These are phyloP conservation scores for Colletotrichum euphorbiae DNA, from an alignment of 2,329 filamentous ascomycete species.

Conservation along the genomic window DNA sequence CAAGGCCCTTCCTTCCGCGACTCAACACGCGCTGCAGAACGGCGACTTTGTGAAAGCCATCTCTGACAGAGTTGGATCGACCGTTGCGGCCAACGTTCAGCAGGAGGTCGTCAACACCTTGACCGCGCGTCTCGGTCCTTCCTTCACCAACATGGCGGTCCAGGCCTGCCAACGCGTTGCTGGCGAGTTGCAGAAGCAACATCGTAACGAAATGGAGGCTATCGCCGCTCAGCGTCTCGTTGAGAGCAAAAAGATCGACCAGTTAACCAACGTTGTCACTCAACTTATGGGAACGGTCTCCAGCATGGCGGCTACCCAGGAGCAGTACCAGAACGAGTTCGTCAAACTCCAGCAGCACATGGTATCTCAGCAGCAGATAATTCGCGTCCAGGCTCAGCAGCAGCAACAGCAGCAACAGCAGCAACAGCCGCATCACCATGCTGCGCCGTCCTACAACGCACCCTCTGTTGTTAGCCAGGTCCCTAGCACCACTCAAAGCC, in stretches of 20 bases:
- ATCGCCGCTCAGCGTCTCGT: slow-evolving; percentile 62
- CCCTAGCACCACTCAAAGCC: slow-evolving; percentile 38
- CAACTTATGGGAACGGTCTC: slow-evolving; percentile 76
- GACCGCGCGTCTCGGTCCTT: slow-evolving; percentile 72
- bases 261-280: slow-evolving; percentile 75
- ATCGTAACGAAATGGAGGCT: slow-evolving; percentile 62
- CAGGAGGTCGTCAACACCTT: slow-evolving; percentile 73
- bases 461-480: slow-evolving; percentile 36
- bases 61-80: slow-evolving; percentile 76
- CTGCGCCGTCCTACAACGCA: slow-evolving; percentile 30
- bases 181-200: slow-evolving; percentile 74
- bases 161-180: slow-evolving; percentile 76
- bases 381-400: slow-evolving; percentile 54
- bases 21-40: slow-evolving; percentile 77
- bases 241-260: slow-evolving; percentile 75
- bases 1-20: slow-evolving; percentile 73
- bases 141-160: slow-evolving; percentile 72
- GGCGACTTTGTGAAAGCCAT: slow-evolving; percentile 79
- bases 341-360: slow-evolving; percentile 67
- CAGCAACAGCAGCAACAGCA: slow-evolving; percentile 43
- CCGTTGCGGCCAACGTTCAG: slow-evolving; percentile 76
- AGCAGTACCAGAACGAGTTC: slow-evolving; percentile 74
- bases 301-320: slow-evolving; percentile 75
- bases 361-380: slow-evolving; percentile 50
- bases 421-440: slow-evolving; percentile 37